phyloP scores from a whole-genome alignment of 208 protist genomes.

The Crithidia bombi region DNA sequence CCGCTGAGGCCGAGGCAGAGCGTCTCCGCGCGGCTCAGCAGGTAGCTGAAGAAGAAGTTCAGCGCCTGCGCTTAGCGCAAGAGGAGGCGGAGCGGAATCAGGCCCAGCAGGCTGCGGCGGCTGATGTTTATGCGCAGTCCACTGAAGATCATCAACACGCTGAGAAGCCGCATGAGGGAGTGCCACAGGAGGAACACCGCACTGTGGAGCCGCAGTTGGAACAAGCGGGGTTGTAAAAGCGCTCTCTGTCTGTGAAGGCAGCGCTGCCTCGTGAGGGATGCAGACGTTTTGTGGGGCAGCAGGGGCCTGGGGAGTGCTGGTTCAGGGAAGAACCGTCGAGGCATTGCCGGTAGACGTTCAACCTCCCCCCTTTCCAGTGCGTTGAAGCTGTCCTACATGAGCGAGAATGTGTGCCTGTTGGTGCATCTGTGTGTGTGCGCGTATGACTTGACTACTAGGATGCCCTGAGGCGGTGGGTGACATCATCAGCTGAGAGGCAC shows the following conservation, averaged over 20 bases:
- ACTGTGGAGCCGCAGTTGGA: constrained; percentile 2
- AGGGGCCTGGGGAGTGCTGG: too few relatives aligned
- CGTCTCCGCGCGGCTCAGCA: neutral
- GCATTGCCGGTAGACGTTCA: too few relatives aligned
- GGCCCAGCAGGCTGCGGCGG: constrained; percentile 1
- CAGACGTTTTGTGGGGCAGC: too few relatives aligned
- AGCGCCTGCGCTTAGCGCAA: neutral
- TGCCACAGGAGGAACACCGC: neutral
- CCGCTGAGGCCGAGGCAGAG: neutral
- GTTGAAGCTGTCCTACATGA: too few relatives aligned
- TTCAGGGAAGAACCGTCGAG: too few relatives aligned
- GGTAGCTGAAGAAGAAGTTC: neutral
- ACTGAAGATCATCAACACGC: constrained; percentile 1
- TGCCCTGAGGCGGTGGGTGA: too few relatives aligned
- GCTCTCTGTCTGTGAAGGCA: neutral
- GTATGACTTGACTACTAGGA: too few relatives aligned
- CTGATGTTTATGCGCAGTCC: neutral
- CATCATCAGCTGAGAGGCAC: too few relatives aligned
- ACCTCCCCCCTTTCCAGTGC: too few relatives aligned
- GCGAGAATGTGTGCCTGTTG: too few relatives aligned
- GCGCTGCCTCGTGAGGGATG: constrained; percentile 7
- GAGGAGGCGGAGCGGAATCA: neutral
- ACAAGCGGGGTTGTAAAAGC: neutral
- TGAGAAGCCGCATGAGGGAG: neutral
- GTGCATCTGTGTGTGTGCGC: too few relatives aligned